Base-by-base conservation (phyloP, 495 filamentous ascomycete genomes). In the Penicillium canariense region DNA sequence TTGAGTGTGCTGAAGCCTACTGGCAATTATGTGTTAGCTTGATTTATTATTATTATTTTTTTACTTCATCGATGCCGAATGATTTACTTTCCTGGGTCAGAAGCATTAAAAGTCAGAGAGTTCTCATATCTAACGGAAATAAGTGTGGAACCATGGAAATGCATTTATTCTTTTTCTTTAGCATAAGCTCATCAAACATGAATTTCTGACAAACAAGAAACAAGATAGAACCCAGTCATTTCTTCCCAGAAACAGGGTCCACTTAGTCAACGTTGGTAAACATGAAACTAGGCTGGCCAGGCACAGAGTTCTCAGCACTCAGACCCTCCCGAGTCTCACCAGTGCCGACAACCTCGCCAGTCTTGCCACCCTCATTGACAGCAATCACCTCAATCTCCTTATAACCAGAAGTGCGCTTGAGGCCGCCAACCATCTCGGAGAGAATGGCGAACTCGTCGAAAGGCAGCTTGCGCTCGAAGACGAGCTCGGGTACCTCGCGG, bases 401-500 rank as follows among this genome's bases (percentile, higher is more conserved):
- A 49, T 84, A 77, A 1, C 85, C 86, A 6, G 87, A 84, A 25
- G 83, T 83, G 61, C 83, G 80, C 78, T 83, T 80, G 63, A 87
- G 59, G 50, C 74, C 77, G n/a, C 62, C 65, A 1, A 79, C 55
- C 75, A 86, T 84, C 61, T 86, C 79, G 56, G 72, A 59, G 27
- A 93, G 71, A 49, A 85, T 85, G 46, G 79, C 81, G 14, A 87
- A 71, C 74, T 98, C 94, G 56, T 96, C 88, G 67, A 98, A 98
- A 4, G 80, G 79, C 47, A 98, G 72, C 70, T 90, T 89, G 49
- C 91, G 75, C 18, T 90, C 82, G 61, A 97, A 87, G 36, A 97
- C 91, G 8, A 65, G 75, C 17, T 82, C 74, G 7, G 80, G 74
- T 7, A 68, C 52, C 65, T 84, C 82, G 28, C 77, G 70, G 35